Conservation (phyloP, 2,329 filamentous ascomycete species). For the Ophiostoma quercus region DNA sequence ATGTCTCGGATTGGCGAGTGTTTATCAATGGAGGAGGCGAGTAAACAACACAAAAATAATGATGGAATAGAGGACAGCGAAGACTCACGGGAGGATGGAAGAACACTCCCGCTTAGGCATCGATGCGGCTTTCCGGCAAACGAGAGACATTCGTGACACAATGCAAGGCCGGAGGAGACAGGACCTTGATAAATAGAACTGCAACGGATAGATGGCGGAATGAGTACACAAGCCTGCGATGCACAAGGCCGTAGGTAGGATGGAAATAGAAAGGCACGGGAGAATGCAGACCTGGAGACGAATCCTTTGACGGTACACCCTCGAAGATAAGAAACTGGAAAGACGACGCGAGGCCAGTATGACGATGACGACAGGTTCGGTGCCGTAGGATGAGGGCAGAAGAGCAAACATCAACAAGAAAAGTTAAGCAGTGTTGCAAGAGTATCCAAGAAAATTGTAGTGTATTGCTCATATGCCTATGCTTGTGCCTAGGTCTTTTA, state of each 20-base stretch:
- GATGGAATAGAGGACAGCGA: background rate
- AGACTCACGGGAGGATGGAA: background rate
- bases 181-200: background rate
- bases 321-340: background rate
- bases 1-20: background rate
- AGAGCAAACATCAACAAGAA: background rate
- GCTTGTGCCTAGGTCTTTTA: background rate
- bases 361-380: background rate
- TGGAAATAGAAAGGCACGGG: background rate
- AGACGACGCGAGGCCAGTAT: constrained; percentile 6
- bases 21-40: background rate
- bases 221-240: background rate
- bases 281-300: background rate
- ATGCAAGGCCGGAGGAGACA: background rate
- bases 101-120: background rate
- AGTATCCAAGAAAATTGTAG: background rate
- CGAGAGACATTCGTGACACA: constrained; percentile 1
- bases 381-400: background rate
- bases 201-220: background rate
- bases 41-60: background rate
- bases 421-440: background rate
- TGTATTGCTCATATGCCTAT: background rate
- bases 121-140: constrained; percentile 15
- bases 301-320: background rate
- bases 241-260: constrained; percentile 2